Base-by-base conservation (phyloP, 208 protist genomes). In the Tritrichomonas musculus region DNA sequence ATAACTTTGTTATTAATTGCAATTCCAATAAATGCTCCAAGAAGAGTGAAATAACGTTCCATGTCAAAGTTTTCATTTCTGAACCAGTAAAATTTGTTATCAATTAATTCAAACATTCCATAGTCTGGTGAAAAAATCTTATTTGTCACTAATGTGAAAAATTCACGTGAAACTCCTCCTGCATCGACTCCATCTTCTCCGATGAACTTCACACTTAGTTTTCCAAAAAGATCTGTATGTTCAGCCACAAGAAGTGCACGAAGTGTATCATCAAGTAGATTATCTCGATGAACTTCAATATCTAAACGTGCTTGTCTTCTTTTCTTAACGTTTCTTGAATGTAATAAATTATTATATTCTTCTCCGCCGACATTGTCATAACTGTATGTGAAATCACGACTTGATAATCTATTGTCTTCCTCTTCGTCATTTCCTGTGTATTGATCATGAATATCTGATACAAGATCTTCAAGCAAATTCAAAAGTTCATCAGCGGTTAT, bases 1-100 rank as follows among this genome's bases (percentile, higher is more conserved):
- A 98, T 98, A 49, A 98, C 95, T 22, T 95, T 94, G 94, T 98
- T 98, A 94, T 98, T 97, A 64, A 99, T 96, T n/a, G 97, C 97
- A 20, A 99, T 94, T 11, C 97, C 98, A 25, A 97, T 65, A 64
- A 93, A 64, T 53, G 96, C 94, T 41, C 96, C 96, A 25, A 92
- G 22, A 4, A 60, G 22, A 60, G 11, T 50, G 80, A 65, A 92
- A 33, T 22, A 9, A 11, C 25, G 4, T n/a, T 53, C 1, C 2
- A 82, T 93, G 73, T 96, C 96, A 50, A 95, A 36, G 22, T 95
- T 96, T 55, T 94, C 66, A 2, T 64, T 55, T 92, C 97, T 97
- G 94, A 98, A 98, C 97, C 97, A 98, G 92, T 96, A 97, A 0
- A 36, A 64, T n/a, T 95, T 94, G 41, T 93, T 94, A n/a, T 72